These are phyloP conservation scores for Glonium stellatum DNA, from an alignment of 495 filamentous ascomycete species.

Conservation along the genomic window DNA sequence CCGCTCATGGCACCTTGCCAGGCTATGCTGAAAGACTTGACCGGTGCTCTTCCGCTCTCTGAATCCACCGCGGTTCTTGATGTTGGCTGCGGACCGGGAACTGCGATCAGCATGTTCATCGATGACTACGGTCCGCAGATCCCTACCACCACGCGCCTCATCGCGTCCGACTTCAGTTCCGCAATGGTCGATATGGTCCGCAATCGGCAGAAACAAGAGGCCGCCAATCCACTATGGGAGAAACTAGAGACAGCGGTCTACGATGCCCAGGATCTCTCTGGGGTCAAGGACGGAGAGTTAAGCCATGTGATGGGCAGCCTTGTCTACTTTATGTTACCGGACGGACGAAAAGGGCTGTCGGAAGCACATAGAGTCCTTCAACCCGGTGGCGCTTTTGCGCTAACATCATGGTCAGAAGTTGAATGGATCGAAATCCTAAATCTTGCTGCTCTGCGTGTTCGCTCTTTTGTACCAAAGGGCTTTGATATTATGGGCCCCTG, in stretches of 20 bases:
- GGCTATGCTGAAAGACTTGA: neutral
- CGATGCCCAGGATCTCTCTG: neutral
- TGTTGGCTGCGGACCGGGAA: constrained; percentile 2
- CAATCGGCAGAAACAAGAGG: neutral
- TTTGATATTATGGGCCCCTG: neutral
- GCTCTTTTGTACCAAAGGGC: too few species aligned
- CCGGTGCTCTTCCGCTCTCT: neutral
- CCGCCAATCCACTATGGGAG: neutral
- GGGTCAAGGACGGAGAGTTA: neutral
- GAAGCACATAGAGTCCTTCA: neutral
- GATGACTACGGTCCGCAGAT: neutral
- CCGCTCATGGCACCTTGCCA: neutral
- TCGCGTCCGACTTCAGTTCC: neutral
- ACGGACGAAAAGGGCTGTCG: neutral
- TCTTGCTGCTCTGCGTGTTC: neutral
- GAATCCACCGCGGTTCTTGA: neutral
- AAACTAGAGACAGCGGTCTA: neutral
- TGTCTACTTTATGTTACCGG: neutral
- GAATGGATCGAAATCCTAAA: neutral
- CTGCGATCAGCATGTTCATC: constrained; percentile 3
- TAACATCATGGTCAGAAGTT: neutral
- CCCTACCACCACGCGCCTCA: neutral
- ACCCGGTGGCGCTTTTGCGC: neutral
- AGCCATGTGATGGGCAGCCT: constrained; percentile 5
- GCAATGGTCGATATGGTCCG: neutral